Percentiles rank a stretch among this genome's conserved stretches.
Evolutionary conservation across 106 monocot species (phyloP).

Genomic region (Gastrodia elata): DNA sequence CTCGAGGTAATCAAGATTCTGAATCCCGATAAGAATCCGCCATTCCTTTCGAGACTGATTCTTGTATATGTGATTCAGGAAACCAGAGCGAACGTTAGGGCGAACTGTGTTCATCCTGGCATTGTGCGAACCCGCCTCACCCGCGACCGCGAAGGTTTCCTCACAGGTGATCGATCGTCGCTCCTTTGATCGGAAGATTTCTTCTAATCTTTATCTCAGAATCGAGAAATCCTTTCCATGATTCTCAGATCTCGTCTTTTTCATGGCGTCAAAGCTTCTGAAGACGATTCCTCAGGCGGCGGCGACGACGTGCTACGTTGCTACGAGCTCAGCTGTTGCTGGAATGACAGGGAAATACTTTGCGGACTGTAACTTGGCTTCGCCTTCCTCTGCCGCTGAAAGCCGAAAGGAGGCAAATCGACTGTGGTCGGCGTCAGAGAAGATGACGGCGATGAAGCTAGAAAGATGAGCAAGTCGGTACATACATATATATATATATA

Average conservation of each 20-base stretch:
- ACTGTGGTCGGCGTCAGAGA: conserved; percentile 13
- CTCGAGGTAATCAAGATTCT: conserved; percentile 38
- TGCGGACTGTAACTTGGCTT: conserved; percentile 53
- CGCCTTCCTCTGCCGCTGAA: conserved; percentile 30
- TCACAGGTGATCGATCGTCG: conserved; percentile 29
- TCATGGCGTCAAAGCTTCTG: conserved; percentile 49
- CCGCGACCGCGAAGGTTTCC: conserved; percentile 77
- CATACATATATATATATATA: too few relatives aligned
- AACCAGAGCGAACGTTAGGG: conserved; percentile 71
- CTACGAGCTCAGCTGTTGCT: conserved; percentile 25
- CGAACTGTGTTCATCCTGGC: conserved; percentile 89
- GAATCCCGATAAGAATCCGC: background rate
- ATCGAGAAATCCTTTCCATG: background rate
- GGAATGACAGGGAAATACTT: conserved; percentile 67
- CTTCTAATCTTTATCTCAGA: background rate
- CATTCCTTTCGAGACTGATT: background rate
- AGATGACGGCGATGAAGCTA: background rate
- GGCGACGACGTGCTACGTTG: conserved; percentile 84
- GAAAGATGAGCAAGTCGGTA: too few relatives aligned
- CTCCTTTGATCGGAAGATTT: background rate
- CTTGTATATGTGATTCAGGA: conserved; percentile 33
- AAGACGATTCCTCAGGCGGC: conserved; percentile 77
- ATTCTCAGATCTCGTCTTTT: conserved; percentile 49
- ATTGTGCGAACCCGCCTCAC: conserved; percentile 76
- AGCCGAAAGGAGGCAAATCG: conserved; percentile 28